Percentiles rank a stretch among this genome's conserved stretches.
Conservation (phyloP, 78 protist species). For the Isochrysis galbana region DNA sequence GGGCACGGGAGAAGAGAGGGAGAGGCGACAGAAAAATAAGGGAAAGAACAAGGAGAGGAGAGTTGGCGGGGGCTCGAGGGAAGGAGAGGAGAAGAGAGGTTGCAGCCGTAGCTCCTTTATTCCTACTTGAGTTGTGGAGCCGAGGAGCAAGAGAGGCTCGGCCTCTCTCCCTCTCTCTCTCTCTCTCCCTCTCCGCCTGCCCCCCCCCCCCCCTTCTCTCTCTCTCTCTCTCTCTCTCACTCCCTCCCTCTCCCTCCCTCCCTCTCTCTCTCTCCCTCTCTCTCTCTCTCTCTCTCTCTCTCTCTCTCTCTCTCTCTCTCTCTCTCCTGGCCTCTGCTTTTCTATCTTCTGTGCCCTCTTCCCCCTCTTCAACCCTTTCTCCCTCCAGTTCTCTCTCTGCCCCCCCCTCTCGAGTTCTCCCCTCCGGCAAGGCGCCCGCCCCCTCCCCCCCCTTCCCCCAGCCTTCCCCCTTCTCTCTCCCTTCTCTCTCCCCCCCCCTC, state of each 20-base stretch:
- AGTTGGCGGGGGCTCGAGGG: no score
- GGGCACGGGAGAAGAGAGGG: no score
- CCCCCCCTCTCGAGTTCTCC: neutral
- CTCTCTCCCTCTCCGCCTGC: neutral
- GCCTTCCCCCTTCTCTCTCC: no score
- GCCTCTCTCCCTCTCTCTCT: neutral
- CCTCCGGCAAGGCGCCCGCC: no score
- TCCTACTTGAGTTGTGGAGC: no score
- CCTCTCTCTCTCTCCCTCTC: neutral
- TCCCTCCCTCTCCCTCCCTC: neutral
- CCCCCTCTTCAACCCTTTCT: neutral
- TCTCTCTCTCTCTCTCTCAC: neutral
- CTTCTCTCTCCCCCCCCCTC: no score
- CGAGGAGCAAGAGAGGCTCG: no score
- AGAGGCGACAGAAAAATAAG: no score
- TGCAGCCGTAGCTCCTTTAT: no score
- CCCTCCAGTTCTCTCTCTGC: neutral
- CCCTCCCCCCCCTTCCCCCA: no score
- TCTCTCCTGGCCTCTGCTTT: neutral
- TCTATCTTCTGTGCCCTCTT: neutral
- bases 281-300: neutral
- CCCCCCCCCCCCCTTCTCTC: neutral
- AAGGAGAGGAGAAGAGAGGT: no score
- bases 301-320: neutral
- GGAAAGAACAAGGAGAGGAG: no score